Evolutionary conservation across 768 basidiomycete genomes (phyloP), one percentile per base, ranked within the genome.

Genomic region (Auricularia heimuer): DNA sequence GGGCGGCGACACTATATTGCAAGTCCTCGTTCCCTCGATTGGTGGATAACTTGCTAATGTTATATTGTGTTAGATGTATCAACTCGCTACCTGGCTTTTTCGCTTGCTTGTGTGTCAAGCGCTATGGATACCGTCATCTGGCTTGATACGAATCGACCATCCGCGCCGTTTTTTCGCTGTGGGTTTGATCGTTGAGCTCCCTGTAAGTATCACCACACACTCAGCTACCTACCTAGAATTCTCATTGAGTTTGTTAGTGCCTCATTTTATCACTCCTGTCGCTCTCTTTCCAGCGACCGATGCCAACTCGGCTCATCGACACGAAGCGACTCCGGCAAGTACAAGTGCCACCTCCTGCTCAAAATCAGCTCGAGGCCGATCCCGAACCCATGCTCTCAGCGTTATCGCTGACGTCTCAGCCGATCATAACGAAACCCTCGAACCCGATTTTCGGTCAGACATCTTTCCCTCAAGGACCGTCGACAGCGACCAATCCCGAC

Each of bases 391-490:
- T 85, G 34, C 75, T 89, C 35, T 81, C 87, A 11, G 72, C 85
- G 21, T 80, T 89, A 39, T 80, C 86, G 0, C 79, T 91, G 42
- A 87, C 88, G 18, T 82, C 84, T 7, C 83, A 84, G 35, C 88
- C 89, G 0, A 76, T 87, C 24, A 74, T 86, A 18, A 64, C 56
- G 70, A 36, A 72, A 54, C 77, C 76, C 24, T 24, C 65, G 0
- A 77, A 77, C 39, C 89, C 86, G 14, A 76, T 92, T 45, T 92
- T 92, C 68, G 90, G 90, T 3, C 70, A 83, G 6, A 82, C 90
- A 3, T 92, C 90, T 1, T 75, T 90, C 35, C 71, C 45, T 77
- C 16, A 70, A 24, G 54, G 75, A n/a, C 64, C 72, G 14, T 67
- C 72, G 11, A 68, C 69, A 14, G 71, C 73, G 16, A 70, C 62